Evolutionary conservation across 2,329 filamentous ascomycete species (phyloP).

Genomic region (Exophiala mesophila): DNA sequence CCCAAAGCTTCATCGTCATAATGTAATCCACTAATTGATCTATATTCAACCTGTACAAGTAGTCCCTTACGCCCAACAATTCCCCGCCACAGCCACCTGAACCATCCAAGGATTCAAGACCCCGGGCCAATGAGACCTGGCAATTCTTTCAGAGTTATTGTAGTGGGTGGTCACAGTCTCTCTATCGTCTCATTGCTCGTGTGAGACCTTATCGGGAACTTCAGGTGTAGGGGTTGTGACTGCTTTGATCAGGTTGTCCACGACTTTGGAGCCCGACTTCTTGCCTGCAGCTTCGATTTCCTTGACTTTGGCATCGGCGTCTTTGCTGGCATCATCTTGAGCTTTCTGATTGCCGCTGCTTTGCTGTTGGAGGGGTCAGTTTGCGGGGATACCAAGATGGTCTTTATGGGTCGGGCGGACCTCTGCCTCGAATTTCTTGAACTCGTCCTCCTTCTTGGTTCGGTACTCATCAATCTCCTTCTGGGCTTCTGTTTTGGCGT

Average conservation of each 20-base stretch:
- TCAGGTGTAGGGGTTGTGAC: slow-evolving; percentile 79
- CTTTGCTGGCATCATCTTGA: slow-evolving; percentile 72
- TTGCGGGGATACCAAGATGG: too few species aligned
- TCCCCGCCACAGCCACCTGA: too few species aligned
- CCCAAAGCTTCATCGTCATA: too few species aligned
- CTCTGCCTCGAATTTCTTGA: slow-evolving; percentile 87
- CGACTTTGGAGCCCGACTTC: slow-evolving; percentile 72
- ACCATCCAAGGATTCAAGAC: too few species aligned
- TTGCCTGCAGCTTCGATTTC: slow-evolving; percentile 76
- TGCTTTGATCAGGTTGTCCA: slow-evolving; percentile 77
- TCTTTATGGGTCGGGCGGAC: slow-evolving; percentile 35
- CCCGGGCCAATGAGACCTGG: too few species aligned
- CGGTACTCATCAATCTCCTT: slow-evolving; percentile 96
- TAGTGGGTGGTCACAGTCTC: too few species aligned
- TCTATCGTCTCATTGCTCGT: slow-evolving; percentile 21
- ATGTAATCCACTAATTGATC: too few species aligned
- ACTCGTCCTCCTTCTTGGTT: slow-evolving; percentile 85
- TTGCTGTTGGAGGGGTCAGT: slow-evolving; percentile 57
- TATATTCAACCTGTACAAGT: too few species aligned
- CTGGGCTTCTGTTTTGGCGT: slow-evolving; percentile 92
- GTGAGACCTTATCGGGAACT: slow-evolving; percentile 43
- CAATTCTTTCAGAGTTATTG: too few species aligned
- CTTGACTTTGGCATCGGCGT: slow-evolving; percentile 74
- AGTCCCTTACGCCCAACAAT: too few species aligned
- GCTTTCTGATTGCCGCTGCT: slow-evolving; percentile 82